These are phyloP conservation scores for Datura wrightii DNA, from an alignment of 257 asterid genomes.

Conservation along the genomic window DNA sequence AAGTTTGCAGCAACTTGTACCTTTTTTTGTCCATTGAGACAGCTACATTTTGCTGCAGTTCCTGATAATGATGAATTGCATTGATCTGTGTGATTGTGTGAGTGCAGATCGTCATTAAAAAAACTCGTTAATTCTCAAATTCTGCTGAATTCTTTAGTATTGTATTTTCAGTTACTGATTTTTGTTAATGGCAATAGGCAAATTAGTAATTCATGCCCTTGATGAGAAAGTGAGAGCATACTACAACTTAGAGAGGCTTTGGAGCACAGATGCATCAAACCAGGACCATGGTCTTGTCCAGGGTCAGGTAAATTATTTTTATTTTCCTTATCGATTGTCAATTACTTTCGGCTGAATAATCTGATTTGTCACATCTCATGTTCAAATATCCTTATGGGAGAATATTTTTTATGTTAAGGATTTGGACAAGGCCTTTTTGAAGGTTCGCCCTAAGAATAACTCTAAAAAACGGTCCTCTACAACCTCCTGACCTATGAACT, in stretches of 20 bases:
- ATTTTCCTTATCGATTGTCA: background rate
- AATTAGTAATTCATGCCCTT: slow-evolving; percentile 80
- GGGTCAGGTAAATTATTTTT: slow-evolving; percentile 24
- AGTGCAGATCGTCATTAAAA: background rate
- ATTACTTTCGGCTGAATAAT: background rate
- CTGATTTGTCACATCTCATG: background rate
- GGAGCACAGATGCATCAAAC: slow-evolving; percentile 54
- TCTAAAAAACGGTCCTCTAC: slow-evolving; percentile 68
- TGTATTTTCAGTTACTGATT: background rate
- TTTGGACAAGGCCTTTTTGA: slow-evolving; percentile 74
- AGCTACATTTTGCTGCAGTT: background rate
- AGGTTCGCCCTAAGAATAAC: slow-evolving; percentile 78
- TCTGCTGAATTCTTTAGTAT: slow-evolving; percentile 20
- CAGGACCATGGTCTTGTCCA: slow-evolving; percentile 51
- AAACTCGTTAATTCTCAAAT: background rate
- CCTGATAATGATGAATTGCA: slow-evolving; percentile 1
- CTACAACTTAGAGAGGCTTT: slow-evolving; percentile 87
- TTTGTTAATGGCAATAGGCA: slow-evolving; percentile 47
- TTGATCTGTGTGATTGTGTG: background rate
- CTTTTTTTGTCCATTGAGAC: background rate
- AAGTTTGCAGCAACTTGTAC: background rate
- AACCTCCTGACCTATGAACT: slow-evolving; percentile 33
- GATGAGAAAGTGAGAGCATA: slow-evolving; percentile 94
- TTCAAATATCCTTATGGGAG: background rate
- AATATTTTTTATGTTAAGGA: slow-evolving; percentile 53